These are phyloP conservation scores for Micractinium sp. DNA, from an alignment of 139 green algal species.

Conservation along the genomic window DNA sequence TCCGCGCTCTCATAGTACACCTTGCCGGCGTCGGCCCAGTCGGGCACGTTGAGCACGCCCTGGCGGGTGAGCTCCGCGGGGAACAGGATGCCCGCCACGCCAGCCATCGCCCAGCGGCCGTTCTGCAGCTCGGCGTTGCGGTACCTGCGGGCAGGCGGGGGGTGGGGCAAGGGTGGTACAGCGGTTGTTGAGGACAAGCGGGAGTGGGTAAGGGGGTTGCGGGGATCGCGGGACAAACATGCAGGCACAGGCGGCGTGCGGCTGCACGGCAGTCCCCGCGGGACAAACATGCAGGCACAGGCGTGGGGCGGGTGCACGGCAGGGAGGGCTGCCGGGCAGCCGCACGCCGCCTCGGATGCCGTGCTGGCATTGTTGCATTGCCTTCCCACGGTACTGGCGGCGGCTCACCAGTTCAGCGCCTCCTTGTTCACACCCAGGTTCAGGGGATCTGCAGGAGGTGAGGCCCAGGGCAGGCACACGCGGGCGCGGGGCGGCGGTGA, in stretches of 20 bases:
- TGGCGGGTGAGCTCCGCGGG: slow-evolving; percentile 76
- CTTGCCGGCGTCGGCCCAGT: slow-evolving; percentile 89
- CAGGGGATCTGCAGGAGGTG: slow-evolving; percentile 73
- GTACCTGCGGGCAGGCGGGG: slow-evolving; percentile 61
- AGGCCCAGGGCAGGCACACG: neutral
- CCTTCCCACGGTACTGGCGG: too few relatives aligned
- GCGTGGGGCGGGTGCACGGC: neutral
- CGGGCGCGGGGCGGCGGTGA: too few relatives aligned
- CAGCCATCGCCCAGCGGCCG: slow-evolving; percentile 88
- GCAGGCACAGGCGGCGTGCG: too few relatives aligned
- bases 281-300: too few relatives aligned
- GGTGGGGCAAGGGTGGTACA: too few relatives aligned
- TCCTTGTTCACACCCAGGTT: slow-evolving; percentile 80
- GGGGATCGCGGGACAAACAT: too few relatives aligned
- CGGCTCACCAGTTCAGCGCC: slow-evolving; percentile 77
- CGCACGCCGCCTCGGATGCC: too few relatives aligned
- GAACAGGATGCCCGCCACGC: slow-evolving; percentile 88
- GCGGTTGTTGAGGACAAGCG: neutral
- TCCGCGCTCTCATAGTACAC: slow-evolving; percentile 55
- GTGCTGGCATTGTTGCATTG: too few relatives aligned
- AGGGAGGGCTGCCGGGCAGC: neutral
- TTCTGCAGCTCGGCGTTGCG: slow-evolving; percentile 90
- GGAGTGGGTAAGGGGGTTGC: neutral
- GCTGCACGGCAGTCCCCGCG: too few relatives aligned
- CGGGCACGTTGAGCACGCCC: slow-evolving; percentile 77